Percentiles rank a stretch among this genome's conserved stretches.
phyloP scores from a whole-genome alignment of 148 eudicot genomes.

The Vaccinium darrowii region DNA sequence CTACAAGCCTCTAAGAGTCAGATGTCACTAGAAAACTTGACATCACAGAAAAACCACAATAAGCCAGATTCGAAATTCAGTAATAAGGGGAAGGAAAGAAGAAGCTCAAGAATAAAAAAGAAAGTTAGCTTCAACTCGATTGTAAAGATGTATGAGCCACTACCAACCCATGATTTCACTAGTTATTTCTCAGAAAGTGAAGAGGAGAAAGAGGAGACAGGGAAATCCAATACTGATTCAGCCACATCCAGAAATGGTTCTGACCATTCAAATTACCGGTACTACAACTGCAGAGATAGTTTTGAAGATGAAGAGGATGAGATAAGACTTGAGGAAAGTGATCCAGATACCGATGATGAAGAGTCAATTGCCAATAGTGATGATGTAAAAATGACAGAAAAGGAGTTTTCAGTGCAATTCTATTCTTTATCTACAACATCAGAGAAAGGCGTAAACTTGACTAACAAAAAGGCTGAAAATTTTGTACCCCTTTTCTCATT shows the following conservation, averaged over 20 bases:
- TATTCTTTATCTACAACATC: slow-evolving; percentile 3
- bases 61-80: no score
- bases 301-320: slow-evolving; percentile 33
- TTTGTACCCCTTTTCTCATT: background rate
- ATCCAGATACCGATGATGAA: slow-evolving; percentile 19
- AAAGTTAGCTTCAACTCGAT: slow-evolving; percentile 69
- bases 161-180: slow-evolving; percentile 27
- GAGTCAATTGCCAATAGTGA: slow-evolving; percentile 20
- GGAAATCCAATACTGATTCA: background rate
- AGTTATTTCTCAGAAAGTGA: slow-evolving; percentile 22
- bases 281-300: slow-evolving; percentile 29
- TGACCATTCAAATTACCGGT: slow-evolving; percentile 25
- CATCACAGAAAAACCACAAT: no score
- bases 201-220: slow-evolving; percentile 16
- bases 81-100: no score
- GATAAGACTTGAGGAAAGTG: slow-evolving; percentile 19
- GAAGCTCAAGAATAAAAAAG: no score
- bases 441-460: background rate
- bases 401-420: slow-evolving; percentile 11
- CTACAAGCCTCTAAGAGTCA: no score
- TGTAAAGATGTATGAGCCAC: slow-evolving; percentile 65
- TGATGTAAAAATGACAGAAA: slow-evolving; percentile 13
- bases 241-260: background rate
- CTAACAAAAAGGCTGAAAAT: background rate
- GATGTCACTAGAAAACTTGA: no score